phyloP scores from a whole-genome alignment of 768 basidiomycete species.

The Tricholoma hemisulphureum region DNA sequence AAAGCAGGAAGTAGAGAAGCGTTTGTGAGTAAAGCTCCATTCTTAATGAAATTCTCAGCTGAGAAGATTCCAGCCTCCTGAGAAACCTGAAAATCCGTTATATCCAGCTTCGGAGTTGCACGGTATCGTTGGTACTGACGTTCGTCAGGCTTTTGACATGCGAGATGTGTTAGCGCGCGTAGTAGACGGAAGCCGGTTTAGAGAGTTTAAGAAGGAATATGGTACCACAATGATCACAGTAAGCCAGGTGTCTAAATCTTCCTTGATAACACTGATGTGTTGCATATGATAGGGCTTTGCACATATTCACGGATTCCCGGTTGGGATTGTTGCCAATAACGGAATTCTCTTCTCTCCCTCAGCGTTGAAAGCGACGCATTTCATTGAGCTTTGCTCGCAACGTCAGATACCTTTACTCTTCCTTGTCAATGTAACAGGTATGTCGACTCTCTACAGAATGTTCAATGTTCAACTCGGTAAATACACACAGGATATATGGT shows the following conservation, averaged over 20 bases:
- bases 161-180: constrained; percentile 89
- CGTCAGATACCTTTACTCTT: constrained; percentile 86
- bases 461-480: constrained; percentile 7
- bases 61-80: constrained; percentile 48
- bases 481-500: constrained; percentile 79
- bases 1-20: constrained; percentile 49
- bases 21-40: constrained; percentile 38
- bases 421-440: constrained; percentile 92
- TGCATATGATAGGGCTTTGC: constrained; percentile 67
- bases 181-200: constrained; percentile 87
- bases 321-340: constrained; percentile 92
- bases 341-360: constrained; percentile 94
- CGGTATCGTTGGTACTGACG: constrained; percentile 89
- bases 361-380: constrained; percentile 91
- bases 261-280: neutral
- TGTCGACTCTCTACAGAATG: constrained; percentile 3
- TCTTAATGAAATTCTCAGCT: neutral
- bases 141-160: constrained; percentile 89
- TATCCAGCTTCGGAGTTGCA: constrained; percentile 82
- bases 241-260: constrained; percentile 18
- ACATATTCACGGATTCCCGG: constrained; percentile 82
- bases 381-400: constrained; percentile 92
- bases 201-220: constrained; percentile 97
- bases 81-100: constrained; percentile 64
- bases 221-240: constrained; percentile 89